These are phyloP conservation scores for Cydonia oblonga DNA, from an alignment of 331 rosid species.

Conservation along the genomic window DNA sequence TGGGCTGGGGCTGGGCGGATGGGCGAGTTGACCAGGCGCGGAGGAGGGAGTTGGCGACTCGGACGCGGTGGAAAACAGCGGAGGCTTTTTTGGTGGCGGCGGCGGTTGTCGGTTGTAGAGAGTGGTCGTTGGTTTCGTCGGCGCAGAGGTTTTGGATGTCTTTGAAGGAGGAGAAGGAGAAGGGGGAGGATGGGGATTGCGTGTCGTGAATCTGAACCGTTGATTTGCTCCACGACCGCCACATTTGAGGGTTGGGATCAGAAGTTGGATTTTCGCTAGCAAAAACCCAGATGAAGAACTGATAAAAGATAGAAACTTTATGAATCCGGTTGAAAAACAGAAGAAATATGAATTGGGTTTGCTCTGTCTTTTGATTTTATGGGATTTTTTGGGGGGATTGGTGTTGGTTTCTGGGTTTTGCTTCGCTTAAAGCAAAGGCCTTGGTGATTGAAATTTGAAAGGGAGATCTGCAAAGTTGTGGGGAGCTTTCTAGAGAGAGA, in stretches of 20 bases:
- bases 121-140: slow-evolving; percentile 29
- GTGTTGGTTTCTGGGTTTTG: background rate
- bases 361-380: background rate
- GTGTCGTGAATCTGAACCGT: slow-evolving; percentile 43
- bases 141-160: slow-evolving; percentile 61
- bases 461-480: slow-evolving; percentile 11
- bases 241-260: slow-evolving; percentile 49
- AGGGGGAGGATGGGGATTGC: slow-evolving; percentile 37
- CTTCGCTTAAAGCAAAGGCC: slow-evolving; percentile 33
- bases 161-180: slow-evolving; percentile 80
- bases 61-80: slow-evolving; percentile 66
- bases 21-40: slow-evolving; percentile 62
- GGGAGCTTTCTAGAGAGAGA: background rate
- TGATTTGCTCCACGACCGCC: slow-evolving; percentile 74
- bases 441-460: slow-evolving; percentile 23
- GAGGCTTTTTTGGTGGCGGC: slow-evolving; percentile 33
- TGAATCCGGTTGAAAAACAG: slow-evolving; percentile 1
- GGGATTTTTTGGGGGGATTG: background rate
- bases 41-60: slow-evolving; percentile 61
- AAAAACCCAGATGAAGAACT: background rate
- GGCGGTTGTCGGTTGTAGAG: slow-evolving; percentile 18
- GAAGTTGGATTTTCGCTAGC: slow-evolving; percentile 4
- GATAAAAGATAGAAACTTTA: background rate
- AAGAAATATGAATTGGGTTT: background rate
- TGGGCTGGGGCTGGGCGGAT: slow-evolving; percentile 3